Base-by-base conservation (phyloP, 805 yeast genomes). In the Teunomyces lycoperdinae region DNA sequence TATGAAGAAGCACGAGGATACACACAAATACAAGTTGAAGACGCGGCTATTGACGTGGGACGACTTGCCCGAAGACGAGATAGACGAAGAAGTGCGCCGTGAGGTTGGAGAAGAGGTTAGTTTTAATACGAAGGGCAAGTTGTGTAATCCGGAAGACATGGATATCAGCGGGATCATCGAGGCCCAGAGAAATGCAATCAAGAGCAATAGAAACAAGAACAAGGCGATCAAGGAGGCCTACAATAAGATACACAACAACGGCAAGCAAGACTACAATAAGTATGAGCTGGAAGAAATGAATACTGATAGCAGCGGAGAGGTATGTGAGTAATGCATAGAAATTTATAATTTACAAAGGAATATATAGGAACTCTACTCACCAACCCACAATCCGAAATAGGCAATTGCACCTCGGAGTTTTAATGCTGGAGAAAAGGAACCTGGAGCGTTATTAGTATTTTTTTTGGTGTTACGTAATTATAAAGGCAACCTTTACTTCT, bases 21-120 rank as follows among this genome's bases (percentile, higher is more conserved):
- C 71, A 0, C 77, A 77, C 17, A 74, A 79, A 50, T 90, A 83
- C 60, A 61, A 60, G 34, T 68, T 90, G 45, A 68, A 78, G 54
- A 85, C 92, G 0, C 78, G 75, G 34, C 58, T 91, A 52, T 77
- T 76, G 35, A 85, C 86, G 26, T 89, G 96, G 96, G 81, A 80
- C 45, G 88, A 80, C 53, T 52, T 78, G 20, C 75, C 77, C 10
- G 78, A 71, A 16, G 62, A 60, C 5, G 74, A 68, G 27, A 63
- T 70, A 26, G 74, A 69, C 33, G 60, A 58, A n/a, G 70, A 66
- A 46, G 63, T 71, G 6, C 60, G 60, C 14, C 63, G 58, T 48
- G 77, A 71, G 52, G 62, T 70, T 16, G 58, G 62, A 5, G 67
- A 63, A 29, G 77, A 71, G 52, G 67, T 71, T 13, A 45, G 58